Percentiles rank a stretch among this genome's conserved stretches.
phyloP scores from a whole-genome alignment of 2,329 filamentous ascomycete species.

The Basipetospora chlamydospora region DNA sequence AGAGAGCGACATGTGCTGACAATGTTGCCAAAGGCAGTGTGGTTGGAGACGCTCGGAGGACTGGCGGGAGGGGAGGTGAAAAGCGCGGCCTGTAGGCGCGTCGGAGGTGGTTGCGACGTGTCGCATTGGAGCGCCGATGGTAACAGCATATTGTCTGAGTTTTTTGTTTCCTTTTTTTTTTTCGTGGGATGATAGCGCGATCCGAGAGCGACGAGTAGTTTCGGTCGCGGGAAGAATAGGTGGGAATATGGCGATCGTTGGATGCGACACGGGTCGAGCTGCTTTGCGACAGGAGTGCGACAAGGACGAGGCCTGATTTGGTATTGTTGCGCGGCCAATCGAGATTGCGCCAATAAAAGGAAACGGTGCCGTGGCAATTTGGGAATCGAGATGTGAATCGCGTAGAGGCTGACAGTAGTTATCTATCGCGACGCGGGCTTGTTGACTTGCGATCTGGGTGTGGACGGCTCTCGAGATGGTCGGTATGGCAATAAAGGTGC shows the following conservation, averaged over 20 bases:
- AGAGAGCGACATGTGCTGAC: conserved; percentile 46
- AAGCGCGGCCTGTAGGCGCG: conserved; percentile 31
- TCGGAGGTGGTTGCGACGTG: conserved; percentile 24
- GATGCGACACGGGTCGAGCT: too few relatives aligned
- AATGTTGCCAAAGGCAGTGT: conserved; percentile 23
- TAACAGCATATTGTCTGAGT: conserved; percentile 40
- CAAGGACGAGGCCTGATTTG: background rate
- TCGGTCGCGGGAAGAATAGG: too few relatives aligned
- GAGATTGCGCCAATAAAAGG: too few relatives aligned
- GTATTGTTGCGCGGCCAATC: background rate
- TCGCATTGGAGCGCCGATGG: conserved; percentile 46
- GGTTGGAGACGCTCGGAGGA: conserved; percentile 28
- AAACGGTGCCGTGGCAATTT: too few relatives aligned
- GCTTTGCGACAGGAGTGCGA: conserved; percentile 2
- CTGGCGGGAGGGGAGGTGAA: conserved; percentile 42
- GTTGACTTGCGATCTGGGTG: background rate
- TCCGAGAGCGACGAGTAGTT: background rate
- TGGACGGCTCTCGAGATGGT: background rate
- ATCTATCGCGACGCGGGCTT: background rate
- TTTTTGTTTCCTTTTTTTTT: too few relatives aligned
- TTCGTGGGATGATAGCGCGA: too few relatives aligned
- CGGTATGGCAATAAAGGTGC: background rate
- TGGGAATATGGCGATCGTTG: too few relatives aligned
- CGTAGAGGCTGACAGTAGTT: too few relatives aligned
- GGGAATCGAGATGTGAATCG: too few relatives aligned